Conservation (phyloP, 768 basidiomycete genomes). For the Zangia roseola region DNA sequence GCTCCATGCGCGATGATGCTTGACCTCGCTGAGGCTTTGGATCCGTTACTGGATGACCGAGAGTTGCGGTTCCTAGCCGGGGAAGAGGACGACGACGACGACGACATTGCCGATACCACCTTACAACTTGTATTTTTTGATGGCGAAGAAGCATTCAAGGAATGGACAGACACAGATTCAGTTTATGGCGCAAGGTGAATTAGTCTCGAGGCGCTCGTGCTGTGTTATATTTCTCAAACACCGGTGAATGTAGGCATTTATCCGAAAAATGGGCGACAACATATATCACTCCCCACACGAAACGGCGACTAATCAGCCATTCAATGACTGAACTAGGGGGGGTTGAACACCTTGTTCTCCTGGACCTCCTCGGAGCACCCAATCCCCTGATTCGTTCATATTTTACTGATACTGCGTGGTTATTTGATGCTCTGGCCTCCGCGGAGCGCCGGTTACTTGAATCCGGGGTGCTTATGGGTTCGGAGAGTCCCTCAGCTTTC, state of each 20-base stretch:
- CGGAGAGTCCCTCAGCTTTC: constrained; percentile 41
- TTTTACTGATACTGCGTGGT: constrained; percentile 88
- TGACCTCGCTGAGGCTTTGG: constrained; percentile 83
- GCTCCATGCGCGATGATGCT: constrained; percentile 94
- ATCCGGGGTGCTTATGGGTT: constrained; percentile 58
- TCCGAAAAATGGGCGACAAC: constrained; percentile 80
- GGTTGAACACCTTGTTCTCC: constrained; percentile 88
- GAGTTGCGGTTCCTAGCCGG: constrained; percentile 53
- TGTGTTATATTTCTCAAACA: neutral
- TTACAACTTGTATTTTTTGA: constrained; percentile 95
- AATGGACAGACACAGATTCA: constrained; percentile 88
- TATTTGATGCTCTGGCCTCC: constrained; percentile 74
- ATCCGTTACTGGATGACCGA: constrained; percentile 66
- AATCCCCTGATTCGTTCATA: constrained; percentile 77
- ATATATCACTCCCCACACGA: constrained; percentile 58
- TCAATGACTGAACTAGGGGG: constrained; percentile 62
- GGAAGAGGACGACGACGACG: constrained; percentile 70
- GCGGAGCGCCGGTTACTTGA: constrained; percentile 72
- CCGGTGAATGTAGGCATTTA: constrained; percentile 61
- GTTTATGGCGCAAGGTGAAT: constrained; percentile 90
- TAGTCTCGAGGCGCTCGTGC: neutral
- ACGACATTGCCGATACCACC: constrained; percentile 79
- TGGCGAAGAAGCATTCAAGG: constrained; percentile 93
- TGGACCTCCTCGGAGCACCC: constrained; percentile 86
- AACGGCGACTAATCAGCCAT: constrained; percentile 57